These are phyloP conservation scores for Stipa capillata DNA, from an alignment of 176 grass and related monocot species.

Conservation along the genomic window DNA sequence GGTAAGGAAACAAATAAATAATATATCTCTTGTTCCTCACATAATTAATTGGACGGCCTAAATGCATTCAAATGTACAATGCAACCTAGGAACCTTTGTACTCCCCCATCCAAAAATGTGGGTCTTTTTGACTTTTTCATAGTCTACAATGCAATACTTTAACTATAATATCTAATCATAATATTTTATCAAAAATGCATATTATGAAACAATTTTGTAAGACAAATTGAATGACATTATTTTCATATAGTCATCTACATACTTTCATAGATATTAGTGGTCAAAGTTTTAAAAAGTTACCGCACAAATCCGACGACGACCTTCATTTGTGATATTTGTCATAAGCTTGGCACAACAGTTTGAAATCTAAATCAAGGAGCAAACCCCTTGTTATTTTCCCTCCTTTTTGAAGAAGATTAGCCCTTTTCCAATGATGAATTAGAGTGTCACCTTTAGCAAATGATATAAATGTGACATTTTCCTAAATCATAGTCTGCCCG, in stretches of 20 bases:
- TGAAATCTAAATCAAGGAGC: neutral
- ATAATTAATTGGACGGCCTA: neutral
- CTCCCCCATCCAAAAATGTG: neutral
- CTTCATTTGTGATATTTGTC: neutral
- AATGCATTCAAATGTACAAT: neutral
- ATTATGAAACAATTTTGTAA: neutral
- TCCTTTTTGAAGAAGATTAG: neutral
- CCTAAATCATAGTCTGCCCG: neutral
- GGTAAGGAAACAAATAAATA: neutral
- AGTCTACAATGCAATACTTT: neutral
- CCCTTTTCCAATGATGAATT: neutral
- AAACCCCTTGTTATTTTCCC: neutral
- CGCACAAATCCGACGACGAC: neutral
- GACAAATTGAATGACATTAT: neutral
- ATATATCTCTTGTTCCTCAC: neutral
- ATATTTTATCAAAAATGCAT: neutral
- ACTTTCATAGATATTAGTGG: neutral
- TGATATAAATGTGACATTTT: neutral
- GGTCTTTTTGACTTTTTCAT: neutral
- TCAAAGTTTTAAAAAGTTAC: neutral
- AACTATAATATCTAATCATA: no score
- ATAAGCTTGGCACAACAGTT: neutral
- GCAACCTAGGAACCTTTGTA: neutral
- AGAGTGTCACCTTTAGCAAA: neutral
- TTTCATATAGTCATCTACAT: no score